Conservation (phyloP, 208 protist species). For the Crithidia fasciculata region DNA sequence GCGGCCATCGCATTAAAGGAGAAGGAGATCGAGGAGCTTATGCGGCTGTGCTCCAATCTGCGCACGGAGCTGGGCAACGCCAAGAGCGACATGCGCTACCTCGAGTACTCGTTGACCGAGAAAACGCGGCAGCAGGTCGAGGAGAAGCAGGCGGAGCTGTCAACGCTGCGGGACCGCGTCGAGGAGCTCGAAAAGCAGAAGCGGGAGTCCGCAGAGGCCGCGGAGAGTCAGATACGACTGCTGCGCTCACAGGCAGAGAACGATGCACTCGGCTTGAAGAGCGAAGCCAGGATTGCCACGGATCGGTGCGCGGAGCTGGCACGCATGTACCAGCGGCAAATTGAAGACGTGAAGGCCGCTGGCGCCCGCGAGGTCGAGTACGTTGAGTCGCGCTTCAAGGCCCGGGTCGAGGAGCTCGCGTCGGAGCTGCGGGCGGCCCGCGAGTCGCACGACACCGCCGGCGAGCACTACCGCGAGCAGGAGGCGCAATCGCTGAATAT, state of each 20-base stretch:
- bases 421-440: constrained; percentile 68
- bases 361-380: constrained; percentile 70
- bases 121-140: constrained; percentile 47
- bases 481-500: constrained; percentile 52
- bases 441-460: constrained; percentile 43
- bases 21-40: constrained; percentile 89
- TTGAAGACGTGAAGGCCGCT: constrained; percentile 81
- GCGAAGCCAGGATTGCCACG: constrained; percentile 55
- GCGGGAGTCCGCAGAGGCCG: constrained; percentile 50
- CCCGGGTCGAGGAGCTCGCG: constrained; percentile 59
- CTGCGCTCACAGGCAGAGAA: constrained; percentile 77
- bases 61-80: constrained; percentile 84
- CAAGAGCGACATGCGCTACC: constrained; percentile 65
- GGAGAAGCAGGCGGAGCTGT: constrained; percentile 55
- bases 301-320: constrained; percentile 60
- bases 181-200: constrained; percentile 45
- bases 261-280: constrained; percentile 53
- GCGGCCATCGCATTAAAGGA: constrained; percentile 76
- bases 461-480: constrained; percentile 61
- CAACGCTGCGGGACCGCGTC: constrained; percentile 37
- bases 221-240: constrained; percentile 77
- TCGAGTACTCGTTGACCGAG: constrained; percentile 70
- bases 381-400: constrained; percentile 68
- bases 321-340: constrained; percentile 62
- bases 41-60: constrained; percentile 78